These are phyloP conservation scores for Trametes versicolor DNA, from an alignment of 1,284 basidiomycete genomes.

Conservation along the genomic window DNA sequence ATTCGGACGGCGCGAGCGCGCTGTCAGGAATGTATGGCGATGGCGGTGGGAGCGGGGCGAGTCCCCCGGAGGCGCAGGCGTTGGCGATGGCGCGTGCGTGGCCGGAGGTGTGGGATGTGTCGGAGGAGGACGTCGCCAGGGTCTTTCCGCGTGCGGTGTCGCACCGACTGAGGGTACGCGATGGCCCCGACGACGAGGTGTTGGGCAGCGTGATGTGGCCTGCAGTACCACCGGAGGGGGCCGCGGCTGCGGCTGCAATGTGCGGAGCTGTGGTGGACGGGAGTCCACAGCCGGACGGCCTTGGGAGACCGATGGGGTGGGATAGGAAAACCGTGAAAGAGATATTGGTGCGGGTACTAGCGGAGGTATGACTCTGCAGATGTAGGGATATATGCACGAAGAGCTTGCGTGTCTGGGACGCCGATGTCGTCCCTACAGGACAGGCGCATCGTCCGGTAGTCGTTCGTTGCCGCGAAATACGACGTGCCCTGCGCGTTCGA, in stretches of 20 bases:
- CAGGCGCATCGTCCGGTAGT: slow-evolving; percentile 32
- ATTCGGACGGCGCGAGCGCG: slow-evolving; percentile 18
- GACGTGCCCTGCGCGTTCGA: slow-evolving; percentile 70
- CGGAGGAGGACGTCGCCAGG: slow-evolving; percentile 75
- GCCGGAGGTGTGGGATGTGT: slow-evolving; percentile 61
- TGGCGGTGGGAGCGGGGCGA: slow-evolving; percentile 2
- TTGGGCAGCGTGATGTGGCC: slow-evolving; percentile 65
- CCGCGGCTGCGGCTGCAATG: slow-evolving; percentile 6
- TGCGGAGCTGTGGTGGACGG: slow-evolving; percentile 16
- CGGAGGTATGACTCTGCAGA: slow-evolving; percentile 53
- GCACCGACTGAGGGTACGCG: slow-evolving; percentile 73
- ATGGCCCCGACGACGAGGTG: slow-evolving; percentile 73
- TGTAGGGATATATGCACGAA: neutral
- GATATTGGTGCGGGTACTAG: slow-evolving; percentile 62
- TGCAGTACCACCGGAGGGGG: slow-evolving; percentile 35
- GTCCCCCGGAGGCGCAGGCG: slow-evolving; percentile 23
- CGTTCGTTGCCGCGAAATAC: slow-evolving; percentile 67
- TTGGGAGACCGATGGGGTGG: slow-evolving; percentile 33
- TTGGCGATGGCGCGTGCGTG: slow-evolving; percentile 20
- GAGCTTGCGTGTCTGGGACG: neutral
- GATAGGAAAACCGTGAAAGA: slow-evolving; percentile 63
- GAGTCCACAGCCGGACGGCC: slow-evolving; percentile 5
- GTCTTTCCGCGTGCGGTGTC: slow-evolving; percentile 75
- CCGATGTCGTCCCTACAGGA: neutral
- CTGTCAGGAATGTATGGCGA: slow-evolving; percentile 18